Conservation (phyloP, 108 stramenopile species). For the Cyclotella choctawhatcheeana region DNA sequence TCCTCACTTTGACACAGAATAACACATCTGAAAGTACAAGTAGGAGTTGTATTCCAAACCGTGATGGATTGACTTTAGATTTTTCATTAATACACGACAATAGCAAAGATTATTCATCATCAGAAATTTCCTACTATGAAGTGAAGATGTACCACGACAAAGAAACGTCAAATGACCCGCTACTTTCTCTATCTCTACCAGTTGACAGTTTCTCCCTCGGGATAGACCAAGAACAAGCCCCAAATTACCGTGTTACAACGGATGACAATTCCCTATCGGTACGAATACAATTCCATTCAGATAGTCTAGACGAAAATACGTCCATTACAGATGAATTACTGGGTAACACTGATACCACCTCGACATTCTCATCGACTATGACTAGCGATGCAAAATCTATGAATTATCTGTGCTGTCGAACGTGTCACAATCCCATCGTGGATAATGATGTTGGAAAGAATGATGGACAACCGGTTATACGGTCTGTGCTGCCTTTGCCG, state of each 20-base stretch:
- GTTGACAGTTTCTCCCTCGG: neutral
- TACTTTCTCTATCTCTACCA: slow-evolving; percentile 22
- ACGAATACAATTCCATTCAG: slow-evolving; percentile 18
- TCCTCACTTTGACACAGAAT: slow-evolving; percentile 23
- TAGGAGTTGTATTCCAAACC: neutral
- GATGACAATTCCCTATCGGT: slow-evolving; percentile 33
- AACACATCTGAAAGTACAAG: no score
- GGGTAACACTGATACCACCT: slow-evolving; percentile 23
- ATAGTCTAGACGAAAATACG: neutral
- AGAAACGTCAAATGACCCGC: neutral
- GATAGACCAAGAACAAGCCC: neutral
- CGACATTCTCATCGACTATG: slow-evolving; percentile 16
- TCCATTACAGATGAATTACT: slow-evolving; percentile 20
- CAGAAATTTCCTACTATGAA: slow-evolving; percentile 3
- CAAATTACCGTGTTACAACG: slow-evolving; percentile 14
- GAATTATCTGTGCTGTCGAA: slow-evolving; percentile 54
- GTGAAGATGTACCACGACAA: slow-evolving; percentile 7
- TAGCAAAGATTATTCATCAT: neutral
- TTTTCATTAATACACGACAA: neutral
- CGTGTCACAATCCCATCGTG: slow-evolving; percentile 58
- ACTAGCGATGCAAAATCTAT: slow-evolving; percentile 28
- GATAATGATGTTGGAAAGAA: slow-evolving; percentile 8
- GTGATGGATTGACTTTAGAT: slow-evolving; percentile 24
- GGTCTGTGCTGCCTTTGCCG: slow-evolving; percentile 59
- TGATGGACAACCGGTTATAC: slow-evolving; percentile 22